Conservation (phyloP, 345 rosid species). For the Sonneratia caseolaris region DNA sequence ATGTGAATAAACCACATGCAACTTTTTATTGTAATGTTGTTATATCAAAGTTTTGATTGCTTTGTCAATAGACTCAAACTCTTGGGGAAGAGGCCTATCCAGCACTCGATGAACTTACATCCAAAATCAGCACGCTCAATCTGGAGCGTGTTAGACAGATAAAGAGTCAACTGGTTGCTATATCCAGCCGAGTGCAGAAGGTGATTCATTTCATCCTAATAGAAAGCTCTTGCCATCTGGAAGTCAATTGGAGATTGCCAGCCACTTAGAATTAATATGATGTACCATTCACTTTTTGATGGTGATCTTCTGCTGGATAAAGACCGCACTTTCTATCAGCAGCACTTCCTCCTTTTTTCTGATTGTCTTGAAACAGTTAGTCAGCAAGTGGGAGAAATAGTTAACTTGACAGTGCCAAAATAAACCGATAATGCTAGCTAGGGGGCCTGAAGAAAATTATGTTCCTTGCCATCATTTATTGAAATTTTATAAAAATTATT, state of each 20-base stretch:
- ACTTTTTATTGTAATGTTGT: not conserved
- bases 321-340: not conserved
- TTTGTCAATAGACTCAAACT: conserved; percentile 31
- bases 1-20: not conserved
- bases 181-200: conserved; percentile 73
- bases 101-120: conserved; percentile 69
- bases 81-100: conserved; percentile 77
- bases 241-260: not conserved
- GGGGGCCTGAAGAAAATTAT: not conserved
- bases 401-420: not conserved
- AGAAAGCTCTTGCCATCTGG: not conserved
- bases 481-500: not conserved
- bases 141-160: conserved; percentile 69
- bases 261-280: not conserved
- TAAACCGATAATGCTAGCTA: not conserved
- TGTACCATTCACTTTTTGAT: not conserved
- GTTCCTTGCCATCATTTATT: not conserved
- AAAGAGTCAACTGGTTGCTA: conserved; percentile 62
- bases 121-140: conserved; percentile 68
- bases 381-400: not conserved
- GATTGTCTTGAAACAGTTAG: not conserved
- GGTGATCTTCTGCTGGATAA: not conserved
- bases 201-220: conserved; percentile 18
- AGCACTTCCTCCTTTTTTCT: not conserved
- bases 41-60: not conserved